These are phyloP conservation scores for Ogataea glucozyma DNA, from an alignment of 805 yeast species.

Conservation along the genomic window DNA sequence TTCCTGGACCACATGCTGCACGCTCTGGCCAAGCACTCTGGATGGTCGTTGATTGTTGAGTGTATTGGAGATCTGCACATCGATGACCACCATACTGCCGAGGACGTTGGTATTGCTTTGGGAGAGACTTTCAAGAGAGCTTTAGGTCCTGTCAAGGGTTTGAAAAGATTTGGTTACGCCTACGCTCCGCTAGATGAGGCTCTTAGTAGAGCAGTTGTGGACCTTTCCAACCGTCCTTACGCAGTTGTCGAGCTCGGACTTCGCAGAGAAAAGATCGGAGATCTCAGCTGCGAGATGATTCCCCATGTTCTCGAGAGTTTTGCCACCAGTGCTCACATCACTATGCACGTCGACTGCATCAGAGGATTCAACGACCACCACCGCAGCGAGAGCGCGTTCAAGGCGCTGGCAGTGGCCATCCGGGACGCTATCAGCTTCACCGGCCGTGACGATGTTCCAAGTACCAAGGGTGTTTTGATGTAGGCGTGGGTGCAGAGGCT, in stretches of 20 bases:
- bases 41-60: slow-evolving; percentile 89
- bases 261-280: slow-evolving; percentile 91
- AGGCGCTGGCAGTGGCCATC: slow-evolving; percentile 91
- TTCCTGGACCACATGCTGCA: slow-evolving; percentile 97
- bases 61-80: slow-evolving; percentile 94
- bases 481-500: slow-evolving; percentile 31
- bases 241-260: slow-evolving; percentile 89
- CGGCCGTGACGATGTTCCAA: slow-evolving; percentile 89
- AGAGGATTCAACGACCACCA: slow-evolving; percentile 97
- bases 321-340: slow-evolving; percentile 88
- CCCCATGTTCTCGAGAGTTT: slow-evolving; percentile 96
- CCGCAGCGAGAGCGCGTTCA: slow-evolving; percentile 93
- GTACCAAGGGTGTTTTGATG: slow-evolving; percentile 92
- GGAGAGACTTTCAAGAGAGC: slow-evolving; percentile 91
- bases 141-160: slow-evolving; percentile 84
- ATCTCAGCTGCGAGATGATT: slow-evolving; percentile 90
- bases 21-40: slow-evolving; percentile 94
- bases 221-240: slow-evolving; percentile 87
- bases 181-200: slow-evolving; percentile 98
- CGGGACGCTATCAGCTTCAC: slow-evolving; percentile 80
- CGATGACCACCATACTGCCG: slow-evolving; percentile 97
- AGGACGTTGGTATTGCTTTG: slow-evolving; percentile 90
- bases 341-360: slow-evolving; percentile 91
- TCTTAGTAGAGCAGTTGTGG: slow-evolving; percentile 92
- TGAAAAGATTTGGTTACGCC: slow-evolving; percentile 88